Evolutionary conservation across 2,329 filamentous ascomycete species (phyloP).

Genomic region (Aspergillus calidoustus): DNA sequence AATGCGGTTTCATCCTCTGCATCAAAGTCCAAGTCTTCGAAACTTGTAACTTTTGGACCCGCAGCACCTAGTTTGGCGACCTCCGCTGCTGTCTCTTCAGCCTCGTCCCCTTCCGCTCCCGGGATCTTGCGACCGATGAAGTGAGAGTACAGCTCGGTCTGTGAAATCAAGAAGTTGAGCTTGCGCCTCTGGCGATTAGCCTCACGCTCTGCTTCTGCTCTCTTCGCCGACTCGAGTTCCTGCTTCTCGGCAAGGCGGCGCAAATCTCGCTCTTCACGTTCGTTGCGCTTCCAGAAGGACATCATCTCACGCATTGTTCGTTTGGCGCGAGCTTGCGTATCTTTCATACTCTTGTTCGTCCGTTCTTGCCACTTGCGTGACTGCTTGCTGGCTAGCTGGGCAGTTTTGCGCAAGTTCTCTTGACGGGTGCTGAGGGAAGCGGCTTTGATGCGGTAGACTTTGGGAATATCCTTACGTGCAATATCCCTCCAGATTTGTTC

Average conservation of each 20-base stretch:
- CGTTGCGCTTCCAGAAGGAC: conserved; percentile 98
- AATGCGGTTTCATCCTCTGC: conserved; percentile 86
- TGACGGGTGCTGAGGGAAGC: conserved; percentile 84
- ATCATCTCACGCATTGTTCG: conserved; percentile 99
- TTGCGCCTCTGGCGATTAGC: conserved; percentile 97
- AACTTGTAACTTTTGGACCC: conserved; percentile 81
- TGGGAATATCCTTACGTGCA: conserved; percentile 89
- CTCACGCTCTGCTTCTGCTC: conserved; percentile 96
- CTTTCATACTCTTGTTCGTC: conserved; percentile 98
- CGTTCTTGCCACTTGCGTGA: conserved; percentile 95
- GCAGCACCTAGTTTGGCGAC: conserved; percentile 53
- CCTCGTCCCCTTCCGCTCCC: conserved; percentile 93
- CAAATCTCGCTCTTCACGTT: conserved; percentile 93
- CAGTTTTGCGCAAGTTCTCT: conserved; percentile 97
- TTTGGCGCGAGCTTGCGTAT: conserved; percentile 94
- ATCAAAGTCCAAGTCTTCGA: conserved; percentile 94
- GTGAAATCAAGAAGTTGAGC: conserved; percentile 98
- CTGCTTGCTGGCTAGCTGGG: conserved; percentile 94
- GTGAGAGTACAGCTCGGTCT: conserved; percentile 98
- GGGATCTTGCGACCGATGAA: conserved; percentile 99
- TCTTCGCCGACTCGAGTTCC: conserved; percentile 94
- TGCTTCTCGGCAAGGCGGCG: conserved; percentile 93
- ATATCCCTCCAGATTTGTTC: conserved; percentile 97
- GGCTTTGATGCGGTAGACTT: conserved; percentile 85
- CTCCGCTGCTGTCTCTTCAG: conserved; percentile 76